Conservation (phyloP, 768 basidiomycete species). For the Mycena floridula region DNA sequence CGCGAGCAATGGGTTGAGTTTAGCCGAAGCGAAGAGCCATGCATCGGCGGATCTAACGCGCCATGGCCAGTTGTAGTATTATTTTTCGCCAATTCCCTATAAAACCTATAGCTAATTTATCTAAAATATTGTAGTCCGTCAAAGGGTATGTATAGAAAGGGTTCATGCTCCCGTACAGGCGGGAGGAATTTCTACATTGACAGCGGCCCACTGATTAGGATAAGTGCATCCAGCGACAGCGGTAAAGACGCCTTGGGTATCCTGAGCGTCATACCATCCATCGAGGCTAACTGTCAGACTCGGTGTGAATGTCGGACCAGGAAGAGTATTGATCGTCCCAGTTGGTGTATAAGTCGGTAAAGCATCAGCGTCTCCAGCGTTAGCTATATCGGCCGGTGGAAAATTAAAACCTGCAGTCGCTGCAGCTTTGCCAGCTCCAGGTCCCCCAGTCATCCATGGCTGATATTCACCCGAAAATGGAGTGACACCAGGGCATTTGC, state of each 20-base stretch:
- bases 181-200: slow-evolving; percentile 26
- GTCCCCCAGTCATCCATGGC: slow-evolving; percentile 57
- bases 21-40: too few relatives aligned
- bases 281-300: slow-evolving; percentile 28
- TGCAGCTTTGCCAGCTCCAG: slow-evolving; percentile 43
- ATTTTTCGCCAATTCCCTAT: too few relatives aligned
- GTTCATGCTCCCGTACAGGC: too few relatives aligned
- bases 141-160: too few relatives aligned
- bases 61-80: too few relatives aligned
- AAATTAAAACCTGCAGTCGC: slow-evolving; percentile 37
- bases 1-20: too few relatives aligned
- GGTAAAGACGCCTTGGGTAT: slow-evolving; percentile 35
- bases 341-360: slow-evolving; percentile 60
- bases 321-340: slow-evolving; percentile 45
- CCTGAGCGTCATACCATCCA: slow-evolving; percentile 48
- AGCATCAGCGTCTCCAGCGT: slow-evolving; percentile 26
- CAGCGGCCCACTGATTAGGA: slow-evolving; percentile 41
- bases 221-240: slow-evolving; percentile 45
- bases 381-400: slow-evolving; percentile 43
- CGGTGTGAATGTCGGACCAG: slow-evolving; percentile 41
- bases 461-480: slow-evolving; percentile 34
- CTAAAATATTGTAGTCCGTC: too few relatives aligned
- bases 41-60: too few relatives aligned
- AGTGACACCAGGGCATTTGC: slow-evolving; percentile 44
- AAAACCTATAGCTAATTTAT: too few relatives aligned